A percentile compares a stretch with the other conserved stretches of the same genome.
Conservation (phyloP, 164 flowering plant species). For the Macadamia tetraphylla region DNA sequence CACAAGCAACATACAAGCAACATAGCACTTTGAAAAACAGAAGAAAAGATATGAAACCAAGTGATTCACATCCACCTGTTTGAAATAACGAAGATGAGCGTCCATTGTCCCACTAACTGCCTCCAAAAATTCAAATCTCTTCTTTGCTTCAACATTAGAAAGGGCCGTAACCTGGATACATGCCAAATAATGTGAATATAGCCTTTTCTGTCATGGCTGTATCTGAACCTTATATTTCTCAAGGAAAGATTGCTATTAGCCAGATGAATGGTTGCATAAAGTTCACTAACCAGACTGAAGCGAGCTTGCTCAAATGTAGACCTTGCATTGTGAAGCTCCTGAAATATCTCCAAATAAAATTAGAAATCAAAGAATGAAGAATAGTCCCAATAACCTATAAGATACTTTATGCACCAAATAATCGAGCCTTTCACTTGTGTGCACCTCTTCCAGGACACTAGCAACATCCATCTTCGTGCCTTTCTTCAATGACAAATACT, state of each 20-base stretch:
- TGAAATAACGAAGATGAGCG: conserved; percentile 74
- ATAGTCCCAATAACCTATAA: neutral
- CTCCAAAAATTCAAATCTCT: conserved; percentile 72
- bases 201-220: neutral
- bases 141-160: conserved; percentile 66
- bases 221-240: neutral
- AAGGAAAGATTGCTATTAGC: neutral
- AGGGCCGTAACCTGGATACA: conserved; percentile 50
- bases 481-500: conserved; percentile 59
- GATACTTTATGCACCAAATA: neutral
- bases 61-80: conserved; percentile 44
- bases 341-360: conserved; percentile 19
- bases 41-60: neutral
- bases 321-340: conserved; percentile 72
- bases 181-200: neutral
- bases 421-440: neutral
- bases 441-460: conserved; percentile 52
- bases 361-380: neutral
- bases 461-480: conserved; percentile 67
- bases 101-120: conserved; percentile 76
- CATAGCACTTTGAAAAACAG: neutral
- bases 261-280: neutral
- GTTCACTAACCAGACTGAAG: conserved; percentile 48
- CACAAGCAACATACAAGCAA: conserved; percentile 2
- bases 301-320: conserved; percentile 74